Percentiles rank a stretch among this genome's conserved stretches.
Conservation (phyloP, 2,329 filamentous ascomycete genomes). For the Fusarium sp. region DNA sequence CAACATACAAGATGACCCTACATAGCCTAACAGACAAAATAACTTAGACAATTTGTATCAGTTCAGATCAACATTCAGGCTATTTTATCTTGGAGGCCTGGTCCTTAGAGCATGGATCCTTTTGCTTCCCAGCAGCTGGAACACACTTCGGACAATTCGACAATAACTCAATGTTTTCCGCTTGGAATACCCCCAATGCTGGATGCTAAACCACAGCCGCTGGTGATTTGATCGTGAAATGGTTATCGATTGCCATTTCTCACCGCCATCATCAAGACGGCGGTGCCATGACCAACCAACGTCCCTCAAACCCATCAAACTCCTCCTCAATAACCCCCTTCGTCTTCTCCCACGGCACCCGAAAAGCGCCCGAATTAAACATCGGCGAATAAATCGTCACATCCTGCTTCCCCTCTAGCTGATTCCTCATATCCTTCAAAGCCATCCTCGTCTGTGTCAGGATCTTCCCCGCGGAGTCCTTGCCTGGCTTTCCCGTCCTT, state of each 20-base stretch:
- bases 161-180: no score
- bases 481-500: slow-evolving; percentile 28
- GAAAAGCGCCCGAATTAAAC: slow-evolving; percentile 39
- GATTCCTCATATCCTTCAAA: slow-evolving; percentile 16
- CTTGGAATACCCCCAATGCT: neutral
- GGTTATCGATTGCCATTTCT: neutral
- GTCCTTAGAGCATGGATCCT: no score
- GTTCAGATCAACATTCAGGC: no score
- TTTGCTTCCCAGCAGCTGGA: neutral
- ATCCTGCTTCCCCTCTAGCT: neutral
- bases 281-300: slow-evolving; percentile 38
- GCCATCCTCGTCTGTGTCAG: slow-evolving; percentile 29
- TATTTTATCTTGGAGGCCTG: no score
- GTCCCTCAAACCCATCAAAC: slow-evolving; percentile 23
- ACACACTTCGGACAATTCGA: no score
- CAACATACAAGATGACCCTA: no score
- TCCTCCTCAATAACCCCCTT: slow-evolving; percentile 20
- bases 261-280: neutral
- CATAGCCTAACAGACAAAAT: no score
- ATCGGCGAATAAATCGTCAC: slow-evolving; percentile 29
- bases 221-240: neutral
- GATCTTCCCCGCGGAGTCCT: slow-evolving; percentile 19
- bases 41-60: no score
- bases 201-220: slow-evolving; percentile 11
- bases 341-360: slow-evolving; percentile 31